phyloP scores from a whole-genome alignment of 345 rosid species.

The Eucalyptus microcorys region DNA sequence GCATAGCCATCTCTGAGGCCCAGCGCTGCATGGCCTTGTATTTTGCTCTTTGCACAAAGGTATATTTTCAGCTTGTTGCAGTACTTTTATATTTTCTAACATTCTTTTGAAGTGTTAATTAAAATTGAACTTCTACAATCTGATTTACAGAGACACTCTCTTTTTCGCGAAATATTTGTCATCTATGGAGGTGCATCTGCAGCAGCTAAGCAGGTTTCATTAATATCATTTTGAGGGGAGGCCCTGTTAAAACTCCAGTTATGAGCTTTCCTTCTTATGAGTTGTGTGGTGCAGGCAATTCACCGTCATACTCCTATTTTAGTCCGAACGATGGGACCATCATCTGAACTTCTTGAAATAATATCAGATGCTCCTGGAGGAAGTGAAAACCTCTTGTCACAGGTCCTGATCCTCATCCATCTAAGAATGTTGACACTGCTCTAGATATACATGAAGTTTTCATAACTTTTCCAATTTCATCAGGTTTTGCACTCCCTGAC shows the following conservation, averaged over 20 bases:
- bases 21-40: slow-evolving; percentile 86
- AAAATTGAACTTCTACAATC: not conserved
- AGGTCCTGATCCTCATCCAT: slow-evolving; percentile 33
- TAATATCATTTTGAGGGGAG: not conserved
- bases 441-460: not conserved
- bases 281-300: slow-evolving; percentile 58
- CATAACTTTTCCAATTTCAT: not conserved
- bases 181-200: slow-evolving; percentile 48
- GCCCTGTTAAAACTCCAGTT: not conserved
- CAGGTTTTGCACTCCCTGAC: slow-evolving; percentile 93
- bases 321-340: slow-evolving; percentile 96
- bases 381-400: slow-evolving; percentile 74
- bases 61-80: slow-evolving; percentile 2
- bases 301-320: slow-evolving; percentile 82
- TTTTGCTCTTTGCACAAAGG: slow-evolving; percentile 99
- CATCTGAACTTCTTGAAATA: slow-evolving; percentile 80
- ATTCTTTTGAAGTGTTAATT: not conserved
- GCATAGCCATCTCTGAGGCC: slow-evolving; percentile 42
- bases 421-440: not conserved
- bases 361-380: slow-evolving; percentile 90
- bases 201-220: slow-evolving; percentile 72
- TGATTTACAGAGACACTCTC: slow-evolving; percentile 81
- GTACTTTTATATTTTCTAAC: not conserved
- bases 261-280: not conserved
- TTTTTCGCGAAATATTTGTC: slow-evolving; percentile 69